Conservation (phyloP, 441 rosid species). For the Manihot esculenta region DNA sequence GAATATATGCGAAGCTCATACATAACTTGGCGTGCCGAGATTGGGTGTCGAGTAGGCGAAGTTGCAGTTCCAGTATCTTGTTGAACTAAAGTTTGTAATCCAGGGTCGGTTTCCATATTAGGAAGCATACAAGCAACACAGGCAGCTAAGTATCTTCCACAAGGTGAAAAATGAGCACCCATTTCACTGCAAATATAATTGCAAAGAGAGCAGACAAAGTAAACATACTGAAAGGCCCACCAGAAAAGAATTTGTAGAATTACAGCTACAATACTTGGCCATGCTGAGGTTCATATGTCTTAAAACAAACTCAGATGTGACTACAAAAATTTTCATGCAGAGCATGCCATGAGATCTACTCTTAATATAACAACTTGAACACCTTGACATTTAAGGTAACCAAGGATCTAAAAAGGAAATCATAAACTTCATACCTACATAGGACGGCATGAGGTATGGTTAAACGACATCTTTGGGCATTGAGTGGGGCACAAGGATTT, state of each 20-base stretch:
- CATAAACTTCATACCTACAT: constrained; percentile 58
- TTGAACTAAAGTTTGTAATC: constrained; percentile 50
- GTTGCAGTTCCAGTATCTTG: constrained; percentile 65
- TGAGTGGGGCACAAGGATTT: constrained; percentile 54
- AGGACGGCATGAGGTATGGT: constrained; percentile 90
- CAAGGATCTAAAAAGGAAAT: constrained; percentile 14
- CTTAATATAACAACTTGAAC: neutral
- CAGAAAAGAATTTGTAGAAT: constrained; percentile 2
- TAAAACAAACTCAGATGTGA: constrained; percentile 3
- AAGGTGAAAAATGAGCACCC: constrained; percentile 34
- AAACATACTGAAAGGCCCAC: constrained; percentile 8
- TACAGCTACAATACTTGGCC: constrained; percentile 2
- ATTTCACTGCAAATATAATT: constrained; percentile 70
- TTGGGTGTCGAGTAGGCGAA: constrained; percentile 88
- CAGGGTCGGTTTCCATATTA: constrained; percentile 65
- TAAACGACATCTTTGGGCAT: constrained; percentile 54
- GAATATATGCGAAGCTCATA: constrained; percentile 95
- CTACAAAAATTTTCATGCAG: neutral
- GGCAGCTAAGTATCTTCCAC: constrained; percentile 88
- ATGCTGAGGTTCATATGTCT: neutral
- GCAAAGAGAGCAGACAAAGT: constrained; percentile 13
- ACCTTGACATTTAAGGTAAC: neutral
- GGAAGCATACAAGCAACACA: constrained; percentile 90
- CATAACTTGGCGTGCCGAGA: constrained; percentile 76
- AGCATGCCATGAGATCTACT: neutral